Conservation (phyloP, 257 asterid species). For the Fraxinus americana region DNA sequence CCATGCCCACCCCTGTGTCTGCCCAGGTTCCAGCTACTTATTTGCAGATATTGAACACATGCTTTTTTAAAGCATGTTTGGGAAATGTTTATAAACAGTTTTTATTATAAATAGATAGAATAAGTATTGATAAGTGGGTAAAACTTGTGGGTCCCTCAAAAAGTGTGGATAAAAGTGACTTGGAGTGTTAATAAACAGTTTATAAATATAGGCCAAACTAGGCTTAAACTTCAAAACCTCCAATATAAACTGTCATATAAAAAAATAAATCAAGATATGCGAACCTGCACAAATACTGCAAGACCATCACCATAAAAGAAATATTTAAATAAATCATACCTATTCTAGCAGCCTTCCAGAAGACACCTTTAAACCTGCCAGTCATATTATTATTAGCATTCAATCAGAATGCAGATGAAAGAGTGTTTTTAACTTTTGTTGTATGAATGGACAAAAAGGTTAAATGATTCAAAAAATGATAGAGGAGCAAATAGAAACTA, state of each 20-base stretch:
- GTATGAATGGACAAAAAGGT: not conserved
- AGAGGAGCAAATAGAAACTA: conserved; percentile 14
- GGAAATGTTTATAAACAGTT: too few relatives aligned
- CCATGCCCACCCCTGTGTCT: too few relatives aligned
- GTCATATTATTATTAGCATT: conserved; percentile 25
- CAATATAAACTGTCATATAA: not conserved
- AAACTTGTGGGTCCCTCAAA: too few relatives aligned
- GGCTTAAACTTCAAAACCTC: not conserved
- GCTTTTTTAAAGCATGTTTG: not conserved
- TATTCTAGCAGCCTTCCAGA: conserved; percentile 66
- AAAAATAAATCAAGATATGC: not conserved
- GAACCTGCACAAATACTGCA: conserved; percentile 17
- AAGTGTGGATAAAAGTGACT: too few relatives aligned
- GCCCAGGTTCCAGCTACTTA: not conserved
- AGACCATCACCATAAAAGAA: conserved; percentile 6
- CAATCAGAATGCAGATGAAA: conserved; percentile 23
- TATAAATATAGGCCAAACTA: too few relatives aligned
- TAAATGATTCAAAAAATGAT: conserved; percentile 1
- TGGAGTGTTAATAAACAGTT: too few relatives aligned
- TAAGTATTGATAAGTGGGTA: too few relatives aligned
- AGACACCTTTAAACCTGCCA: conserved; percentile 58
- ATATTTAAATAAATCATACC: conserved; percentile 30
- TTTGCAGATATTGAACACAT: not conserved
- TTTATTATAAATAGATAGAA: too few relatives aligned
- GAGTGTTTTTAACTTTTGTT: not conserved